These are phyloP conservation scores for Termitomyces sp. DNA, from an alignment of 768 basidiomycete genomes.

Conservation along the genomic window DNA sequence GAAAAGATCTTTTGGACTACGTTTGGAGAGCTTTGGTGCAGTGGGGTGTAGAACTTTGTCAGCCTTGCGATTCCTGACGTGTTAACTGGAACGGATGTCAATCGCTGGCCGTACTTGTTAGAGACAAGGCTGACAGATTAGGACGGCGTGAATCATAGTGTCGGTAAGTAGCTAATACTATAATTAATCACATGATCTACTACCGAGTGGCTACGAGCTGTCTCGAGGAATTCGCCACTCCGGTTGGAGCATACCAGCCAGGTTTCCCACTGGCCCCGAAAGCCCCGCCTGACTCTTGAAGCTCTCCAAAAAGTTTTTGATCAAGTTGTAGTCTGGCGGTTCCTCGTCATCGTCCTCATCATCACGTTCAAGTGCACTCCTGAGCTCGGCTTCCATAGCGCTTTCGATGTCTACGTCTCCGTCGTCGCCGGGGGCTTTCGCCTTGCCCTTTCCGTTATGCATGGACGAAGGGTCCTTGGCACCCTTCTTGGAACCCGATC, in stretches of 20 bases:
- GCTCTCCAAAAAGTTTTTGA: constrained; percentile 96
- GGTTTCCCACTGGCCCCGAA: constrained; percentile 86
- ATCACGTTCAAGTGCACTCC: constrained; percentile 48
- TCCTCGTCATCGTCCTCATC: constrained; percentile 40
- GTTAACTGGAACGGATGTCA: constrained; percentile 58
- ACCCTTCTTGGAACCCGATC: constrained; percentile 21
- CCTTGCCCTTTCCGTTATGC: constrained; percentile 39
- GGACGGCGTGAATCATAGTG: constrained; percentile 77
- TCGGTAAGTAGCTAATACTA: background rate
- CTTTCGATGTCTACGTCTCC: constrained; percentile 69
- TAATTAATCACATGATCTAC: constrained; percentile 13
- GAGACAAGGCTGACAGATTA: constrained; percentile 59
- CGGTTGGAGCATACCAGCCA: constrained; percentile 79
- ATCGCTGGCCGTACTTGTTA: background rate
- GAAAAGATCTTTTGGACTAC: constrained; percentile 88
- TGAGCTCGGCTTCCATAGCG: constrained; percentile 87
- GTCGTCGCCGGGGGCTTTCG: constrained; percentile 32
- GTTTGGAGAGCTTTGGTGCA: constrained; percentile 60
- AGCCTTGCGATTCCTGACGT: constrained; percentile 83
- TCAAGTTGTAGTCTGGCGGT: constrained; percentile 82
- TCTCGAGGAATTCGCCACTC: constrained; percentile 75
- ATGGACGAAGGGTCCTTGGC: constrained; percentile 1
- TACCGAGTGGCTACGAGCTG: constrained; percentile 35
- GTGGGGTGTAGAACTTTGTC: constrained; percentile 85
- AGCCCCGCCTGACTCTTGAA: constrained; percentile 89